Conservation (phyloP, 23 red algal genomes). For the Chondrus crispus region DNA sequence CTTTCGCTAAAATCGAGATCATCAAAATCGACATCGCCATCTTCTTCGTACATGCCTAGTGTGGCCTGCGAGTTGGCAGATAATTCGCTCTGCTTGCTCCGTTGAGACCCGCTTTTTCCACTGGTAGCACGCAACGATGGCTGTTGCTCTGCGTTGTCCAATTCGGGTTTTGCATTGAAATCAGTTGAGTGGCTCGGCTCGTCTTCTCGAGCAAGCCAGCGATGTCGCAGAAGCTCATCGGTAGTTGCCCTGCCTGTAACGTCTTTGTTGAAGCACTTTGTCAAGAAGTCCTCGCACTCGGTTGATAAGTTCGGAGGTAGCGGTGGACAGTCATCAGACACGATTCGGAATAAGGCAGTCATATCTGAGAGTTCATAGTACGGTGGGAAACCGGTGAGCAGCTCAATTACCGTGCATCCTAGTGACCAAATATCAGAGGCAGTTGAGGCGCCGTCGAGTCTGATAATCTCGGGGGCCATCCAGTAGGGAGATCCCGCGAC, state of each 20-base stretch:
- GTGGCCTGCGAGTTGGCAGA: slow-evolving; percentile 8
- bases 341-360: slow-evolving; percentile 95
- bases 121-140: neutral
- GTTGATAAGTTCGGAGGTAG: slow-evolving; percentile 72
- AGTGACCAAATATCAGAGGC: slow-evolving; percentile 97
- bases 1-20: slow-evolving; percentile 48
- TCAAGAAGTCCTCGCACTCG: slow-evolving; percentile 86
- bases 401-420: slow-evolving; percentile 95
- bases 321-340: slow-evolving; percentile 93
- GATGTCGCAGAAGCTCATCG: slow-evolving; percentile 82
- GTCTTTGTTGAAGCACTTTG: slow-evolving; percentile 93
- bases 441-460: slow-evolving; percentile 81
- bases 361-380: slow-evolving; percentile 87
- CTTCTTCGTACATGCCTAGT: slow-evolving; percentile 57
- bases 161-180: neutral
- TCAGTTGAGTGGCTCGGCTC: neutral
- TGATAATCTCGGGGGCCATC: slow-evolving; percentile 99
- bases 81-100: neutral
- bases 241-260: slow-evolving; percentile 71
- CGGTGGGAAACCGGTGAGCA: slow-evolving; percentile 93
- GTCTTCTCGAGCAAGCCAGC: slow-evolving; percentile 69
- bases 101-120: neutral
- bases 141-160: neutral
- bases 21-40: slow-evolving; percentile 50
- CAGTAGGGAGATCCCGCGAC: slow-evolving; percentile 98